A percentile compares a stretch with the other conserved stretches of the same genome.
These are phyloP conservation scores for Rubia tinctorum DNA, from an alignment of 305 asterid species.

Conservation along the genomic window DNA sequence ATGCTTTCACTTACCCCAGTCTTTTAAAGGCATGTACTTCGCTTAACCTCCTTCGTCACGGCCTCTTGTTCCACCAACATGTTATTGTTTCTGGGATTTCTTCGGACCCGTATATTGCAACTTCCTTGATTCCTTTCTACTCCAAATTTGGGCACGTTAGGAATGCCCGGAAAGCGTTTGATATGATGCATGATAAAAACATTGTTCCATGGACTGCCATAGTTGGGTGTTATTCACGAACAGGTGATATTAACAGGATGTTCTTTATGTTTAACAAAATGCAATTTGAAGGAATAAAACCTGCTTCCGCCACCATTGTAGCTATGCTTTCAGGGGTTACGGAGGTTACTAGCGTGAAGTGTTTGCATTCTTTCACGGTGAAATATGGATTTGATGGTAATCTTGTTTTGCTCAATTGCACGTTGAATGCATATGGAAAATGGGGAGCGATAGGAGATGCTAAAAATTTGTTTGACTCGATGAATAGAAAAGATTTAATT, in stretches of 20 bases:
- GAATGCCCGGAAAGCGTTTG: constrained; percentile 60
- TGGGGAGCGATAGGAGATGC: constrained; percentile 59
- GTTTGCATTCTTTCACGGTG: constrained; percentile 45
- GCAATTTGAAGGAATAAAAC: constrained; percentile 48
- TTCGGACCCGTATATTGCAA: constrained; percentile 61
- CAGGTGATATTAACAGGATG: constrained; percentile 39
- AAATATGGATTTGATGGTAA: constrained; percentile 42
- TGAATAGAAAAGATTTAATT: constrained; percentile 53
- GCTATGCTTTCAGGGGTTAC: constrained; percentile 57
- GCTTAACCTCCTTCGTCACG: constrained; percentile 44
- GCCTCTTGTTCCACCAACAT: constrained; percentile 66
- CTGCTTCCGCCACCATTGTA: constrained; percentile 52
- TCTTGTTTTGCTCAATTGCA: constrained; percentile 46
- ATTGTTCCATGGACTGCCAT: constrained; percentile 84
- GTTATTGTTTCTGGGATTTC: constrained; percentile 48
- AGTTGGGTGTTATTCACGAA: constrained; percentile 58
- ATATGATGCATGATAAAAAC: constrained; percentile 52
- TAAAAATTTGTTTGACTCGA: constrained; percentile 49
- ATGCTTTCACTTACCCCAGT: constrained; percentile 72
- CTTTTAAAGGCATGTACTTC: constrained; percentile 72
- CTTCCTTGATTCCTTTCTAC: constrained; percentile 58
- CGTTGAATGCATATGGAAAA: constrained; percentile 69
- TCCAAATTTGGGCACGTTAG: constrained; percentile 33
- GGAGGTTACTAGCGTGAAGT: constrained; percentile 33
- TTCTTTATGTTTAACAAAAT: constrained; percentile 52